Base-by-base conservation (phyloP, 805 yeast genomes). In the Saturnispora hagleri region DNA sequence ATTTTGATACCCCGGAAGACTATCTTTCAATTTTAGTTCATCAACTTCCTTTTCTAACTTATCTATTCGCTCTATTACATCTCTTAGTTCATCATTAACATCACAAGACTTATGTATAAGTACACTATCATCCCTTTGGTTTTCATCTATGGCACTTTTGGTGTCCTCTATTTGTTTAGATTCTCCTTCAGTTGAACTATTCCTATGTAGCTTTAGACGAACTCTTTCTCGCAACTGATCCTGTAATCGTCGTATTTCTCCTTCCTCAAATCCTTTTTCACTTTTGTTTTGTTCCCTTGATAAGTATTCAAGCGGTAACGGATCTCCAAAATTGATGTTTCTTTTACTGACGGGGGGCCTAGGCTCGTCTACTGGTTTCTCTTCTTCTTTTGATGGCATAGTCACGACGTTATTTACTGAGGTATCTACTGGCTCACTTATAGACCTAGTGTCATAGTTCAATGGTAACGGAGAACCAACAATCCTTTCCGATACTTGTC, bases 271-370 rank as follows among this genome's bases (percentile, higher is more conserved):
- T 20, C 24, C 12, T 31, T 20, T 22, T 28, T 33, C 22, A 9
- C 15, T 24, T 17, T 15, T 31, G 7, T 13, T 5, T 4, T 15
- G 4, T 18, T 24, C 24, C 9, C 40, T 47, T 40, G 46, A 26
- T 12, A 51, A 18, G 41, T 63, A 63, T 3, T 53, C 50, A 33
- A 63, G 51, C 5, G 67, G 67, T 27, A 63, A 48, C 2, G 67
- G 67, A 40, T 56, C 55, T 3, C 67, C 67, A 26, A 62, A 50
- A 17, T 58, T 59, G 5, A 41, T 17, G 6, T 13, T 41, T 41
- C 44, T 22, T 24, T 41, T 41, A 47, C 28, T 40, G 9, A 27
- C 20, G 53, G 47, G 28, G 50, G 26, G 13, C n/a, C 12, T 18
- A 24, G 31, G 13, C 5, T 28, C 26, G 12, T 36, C 27, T n/a